A percentile compares a stretch with the other conserved stretches of the same genome.
phyloP scores from a whole-genome alignment of 208 protist species.

The Wallacemonas sp. region DNA sequence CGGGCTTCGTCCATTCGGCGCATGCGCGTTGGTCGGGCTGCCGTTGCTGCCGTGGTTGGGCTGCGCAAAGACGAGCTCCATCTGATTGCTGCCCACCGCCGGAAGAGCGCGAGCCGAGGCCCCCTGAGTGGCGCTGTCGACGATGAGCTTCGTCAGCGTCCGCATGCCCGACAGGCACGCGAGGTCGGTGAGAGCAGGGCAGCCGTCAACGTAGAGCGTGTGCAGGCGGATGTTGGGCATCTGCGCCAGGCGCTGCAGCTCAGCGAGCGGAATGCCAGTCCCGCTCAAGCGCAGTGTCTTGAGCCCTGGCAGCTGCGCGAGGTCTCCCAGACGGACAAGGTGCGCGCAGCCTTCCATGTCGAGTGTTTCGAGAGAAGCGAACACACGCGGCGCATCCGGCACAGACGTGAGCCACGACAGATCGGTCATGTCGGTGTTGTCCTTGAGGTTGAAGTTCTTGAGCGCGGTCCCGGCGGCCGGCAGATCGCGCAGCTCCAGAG shows the following conservation, averaged over 20 bases:
- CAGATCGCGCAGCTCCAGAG: constrained; percentile 36
- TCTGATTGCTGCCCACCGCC: constrained; percentile 10
- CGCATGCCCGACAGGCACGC: constrained; percentile 38
- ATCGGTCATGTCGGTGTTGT: constrained; percentile 51
- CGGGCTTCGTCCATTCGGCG: background rate
- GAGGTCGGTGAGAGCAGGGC: constrained; percentile 34
- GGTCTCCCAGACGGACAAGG: constrained; percentile 31
- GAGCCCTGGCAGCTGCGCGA: constrained; percentile 38
- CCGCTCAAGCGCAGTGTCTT: constrained; percentile 50
- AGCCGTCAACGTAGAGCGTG: constrained; percentile 50
- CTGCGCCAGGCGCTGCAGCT: constrained; percentile 27
- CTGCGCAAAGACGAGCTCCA: constrained; percentile 37
- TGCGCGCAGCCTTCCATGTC: constrained; percentile 56
- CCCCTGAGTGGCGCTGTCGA: constrained; percentile 24
- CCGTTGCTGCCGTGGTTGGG: constrained; percentile 22
- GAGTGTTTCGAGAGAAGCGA: constrained; percentile 54
- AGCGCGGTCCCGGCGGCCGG: constrained; percentile 30
- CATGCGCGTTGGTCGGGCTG: constrained; percentile 15
- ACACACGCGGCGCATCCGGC: constrained; percentile 18
- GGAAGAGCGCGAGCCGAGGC: constrained; percentile 6
- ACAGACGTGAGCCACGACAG: constrained; percentile 45
- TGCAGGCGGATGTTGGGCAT: constrained; percentile 23
- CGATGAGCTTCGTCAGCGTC: constrained; percentile 36
- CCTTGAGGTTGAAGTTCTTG: constrained; percentile 73
- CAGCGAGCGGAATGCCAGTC: constrained; percentile 38